A percentile compares a stretch with the other conserved stretches of the same genome.
phyloP scores from a whole-genome alignment of 2,329 filamentous ascomycete genomes.

The Calonectria hongkongensis region DNA sequence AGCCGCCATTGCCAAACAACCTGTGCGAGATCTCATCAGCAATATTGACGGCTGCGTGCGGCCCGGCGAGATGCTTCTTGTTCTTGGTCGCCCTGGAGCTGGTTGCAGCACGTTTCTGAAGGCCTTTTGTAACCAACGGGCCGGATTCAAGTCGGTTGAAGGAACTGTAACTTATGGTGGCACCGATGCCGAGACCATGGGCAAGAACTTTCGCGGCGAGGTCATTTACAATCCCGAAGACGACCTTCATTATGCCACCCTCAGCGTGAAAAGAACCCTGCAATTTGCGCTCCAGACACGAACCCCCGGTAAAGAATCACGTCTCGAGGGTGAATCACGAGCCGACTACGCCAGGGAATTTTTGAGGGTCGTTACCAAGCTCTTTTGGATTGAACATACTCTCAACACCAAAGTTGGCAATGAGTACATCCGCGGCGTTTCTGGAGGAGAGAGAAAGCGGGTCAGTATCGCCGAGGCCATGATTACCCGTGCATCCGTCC shows the following conservation, averaged over 20 bases:
- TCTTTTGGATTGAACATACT: constrained; percentile 83
- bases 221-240: constrained; percentile 81
- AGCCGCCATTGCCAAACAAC: constrained; percentile 72
- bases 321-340: constrained; percentile 76
- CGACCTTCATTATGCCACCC: constrained; percentile 81
- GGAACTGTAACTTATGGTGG: constrained; percentile 80
- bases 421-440: constrained; percentile 78
- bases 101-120: constrained; percentile 84
- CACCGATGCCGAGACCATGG: constrained; percentile 65
- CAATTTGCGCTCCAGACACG: constrained; percentile 80
- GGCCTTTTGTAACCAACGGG: constrained; percentile 81
- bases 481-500: constrained; percentile 75
- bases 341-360: constrained; percentile 72
- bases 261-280: constrained; percentile 80
- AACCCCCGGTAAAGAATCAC: constrained; percentile 69
- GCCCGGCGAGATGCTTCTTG: constrained; percentile 81
- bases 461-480: constrained; percentile 84
- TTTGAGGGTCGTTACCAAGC: constrained; percentile 77
- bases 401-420: constrained; percentile 82
- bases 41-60: constrained; percentile 80
- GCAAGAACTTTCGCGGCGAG: constrained; percentile 74
- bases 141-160: constrained; percentile 76
- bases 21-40: constrained; percentile 79
- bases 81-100: constrained; percentile 79
- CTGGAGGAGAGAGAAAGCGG: constrained; percentile 81